Base-by-base conservation (phyloP, 768 basidiomycete species). In the Lactarius akahatsu region DNA sequence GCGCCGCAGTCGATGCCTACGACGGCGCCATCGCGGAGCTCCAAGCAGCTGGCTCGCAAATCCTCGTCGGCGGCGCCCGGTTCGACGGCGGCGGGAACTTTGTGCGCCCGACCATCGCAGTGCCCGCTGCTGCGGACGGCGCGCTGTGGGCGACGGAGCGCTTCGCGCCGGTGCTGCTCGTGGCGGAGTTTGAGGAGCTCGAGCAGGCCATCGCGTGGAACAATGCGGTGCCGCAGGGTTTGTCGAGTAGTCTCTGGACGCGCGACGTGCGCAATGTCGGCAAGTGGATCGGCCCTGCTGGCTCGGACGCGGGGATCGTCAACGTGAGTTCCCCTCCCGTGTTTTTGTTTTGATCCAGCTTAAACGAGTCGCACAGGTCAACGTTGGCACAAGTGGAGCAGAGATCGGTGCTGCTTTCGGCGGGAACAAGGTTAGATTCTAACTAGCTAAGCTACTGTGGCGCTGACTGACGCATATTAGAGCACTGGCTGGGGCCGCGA, bases 401-500 rank as follows among this genome's bases (percentile, higher is more conserved):
- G 88, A 90, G 75, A 89, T 90, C 55, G 87, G 88, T 45, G 94
- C 93, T 55, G 92, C 91, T 0, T 98, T 98, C 75, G 96, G 96
- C 66, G 96, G 92, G 62, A 95, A 96, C 81, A 95, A 95, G 87
- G 90, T 89, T 62, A 72, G 80, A 62, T 72, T 15, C 23, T 4
- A 4, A 23, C 26, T n/a, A n/a, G 34, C 11, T n/a, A 16, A 32
- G 32, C 32, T 20, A 23, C 47, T 26, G 23, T 23, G n/a, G 45
- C 6, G 20, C 30, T 56, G 32, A 52, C 18, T 40, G 32, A 26
- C 18, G 16, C 11, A 59, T 47, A 57, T 34, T 75, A 91, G 91
- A 91, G 87, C 77, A 93, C 91, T 59, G 92, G 91, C 69, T 92
- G 91, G 94, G 96, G 96, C 23, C 87, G 96, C 58, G 96, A 98